A percentile compares a stretch with the other conserved stretches of the same genome.
phyloP scores from a whole-genome alignment of 441 rosid genomes.

The Erodium texanum region DNA sequence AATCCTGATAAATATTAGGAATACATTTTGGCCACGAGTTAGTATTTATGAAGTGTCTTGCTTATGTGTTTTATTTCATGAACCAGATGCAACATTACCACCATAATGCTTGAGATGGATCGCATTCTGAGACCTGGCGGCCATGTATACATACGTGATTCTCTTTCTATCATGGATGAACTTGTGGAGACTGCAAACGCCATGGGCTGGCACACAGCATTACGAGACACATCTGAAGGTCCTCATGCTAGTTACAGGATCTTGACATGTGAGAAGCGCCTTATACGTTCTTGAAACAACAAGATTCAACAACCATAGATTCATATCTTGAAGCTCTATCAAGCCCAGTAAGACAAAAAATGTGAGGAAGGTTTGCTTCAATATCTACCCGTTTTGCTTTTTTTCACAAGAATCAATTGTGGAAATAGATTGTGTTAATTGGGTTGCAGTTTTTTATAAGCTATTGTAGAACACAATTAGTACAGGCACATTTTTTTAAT shows the following conservation, averaged over 20 bases:
- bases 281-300: slow-evolving; percentile 38
- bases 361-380: background rate
- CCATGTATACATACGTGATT: slow-evolving; percentile 71
- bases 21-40: too few species aligned
- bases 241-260: slow-evolving; percentile 91
- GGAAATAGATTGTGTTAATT: background rate
- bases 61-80: slow-evolving; percentile 1
- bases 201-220: slow-evolving; percentile 62
- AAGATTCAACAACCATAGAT: background rate
- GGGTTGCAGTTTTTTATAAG: background rate
- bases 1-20: too few species aligned
- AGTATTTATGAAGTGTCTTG: too few species aligned
- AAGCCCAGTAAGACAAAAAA: background rate
- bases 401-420: background rate
- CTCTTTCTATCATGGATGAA: slow-evolving; percentile 68
- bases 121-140: slow-evolving; percentile 96
- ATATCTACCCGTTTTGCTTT: background rate
- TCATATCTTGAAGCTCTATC: background rate
- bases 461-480: slow-evolving; percentile 1
- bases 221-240: slow-evolving; percentile 89
- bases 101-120: slow-evolving; percentile 98
- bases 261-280: slow-evolving; percentile 63
- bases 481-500: slow-evolving; percentile 1
- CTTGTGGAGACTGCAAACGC: slow-evolving; percentile 69
- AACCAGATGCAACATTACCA: slow-evolving; percentile 74